phyloP scores from a whole-genome alignment of 2,329 filamentous ascomycete genomes.

The Colletotrichum sp. region DNA sequence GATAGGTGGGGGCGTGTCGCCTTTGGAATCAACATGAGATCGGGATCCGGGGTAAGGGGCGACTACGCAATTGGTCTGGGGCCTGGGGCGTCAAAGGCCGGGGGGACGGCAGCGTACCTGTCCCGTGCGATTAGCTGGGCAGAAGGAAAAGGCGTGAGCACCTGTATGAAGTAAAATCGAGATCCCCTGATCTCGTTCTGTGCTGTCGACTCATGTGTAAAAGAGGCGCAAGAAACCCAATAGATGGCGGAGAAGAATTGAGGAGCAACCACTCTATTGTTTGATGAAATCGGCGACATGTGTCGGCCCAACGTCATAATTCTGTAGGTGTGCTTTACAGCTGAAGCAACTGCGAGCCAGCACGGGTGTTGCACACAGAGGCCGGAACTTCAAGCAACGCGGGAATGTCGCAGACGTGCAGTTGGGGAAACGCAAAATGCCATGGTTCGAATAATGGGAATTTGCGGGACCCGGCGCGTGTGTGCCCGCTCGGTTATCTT shows the following conservation, averaged over 20 bases:
- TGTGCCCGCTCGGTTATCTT: constrained; percentile 1
- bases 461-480: neutral
- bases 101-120: neutral
- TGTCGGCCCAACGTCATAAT: neutral
- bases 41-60: neutral
- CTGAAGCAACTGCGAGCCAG: neutral
- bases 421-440: neutral
- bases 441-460: constrained; percentile 9
- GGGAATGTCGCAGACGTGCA: neutral
- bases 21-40: constrained; percentile 6
- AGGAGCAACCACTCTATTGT: neutral
- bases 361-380: neutral
- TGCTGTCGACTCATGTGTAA: neutral
- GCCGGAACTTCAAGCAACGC: neutral
- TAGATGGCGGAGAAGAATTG: neutral
- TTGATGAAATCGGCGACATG: neutral
- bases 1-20: neutral
- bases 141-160: neutral
- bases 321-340: neutral
- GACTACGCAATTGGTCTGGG: neutral
- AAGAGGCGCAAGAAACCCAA: neutral
- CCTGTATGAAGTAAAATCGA: neutral
- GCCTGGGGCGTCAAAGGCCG: neutral
- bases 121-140: neutral
- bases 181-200: neutral